phyloP scores from a whole-genome alignment of 2,329 filamentous ascomycete genomes.

The Didymella segeticola region DNA sequence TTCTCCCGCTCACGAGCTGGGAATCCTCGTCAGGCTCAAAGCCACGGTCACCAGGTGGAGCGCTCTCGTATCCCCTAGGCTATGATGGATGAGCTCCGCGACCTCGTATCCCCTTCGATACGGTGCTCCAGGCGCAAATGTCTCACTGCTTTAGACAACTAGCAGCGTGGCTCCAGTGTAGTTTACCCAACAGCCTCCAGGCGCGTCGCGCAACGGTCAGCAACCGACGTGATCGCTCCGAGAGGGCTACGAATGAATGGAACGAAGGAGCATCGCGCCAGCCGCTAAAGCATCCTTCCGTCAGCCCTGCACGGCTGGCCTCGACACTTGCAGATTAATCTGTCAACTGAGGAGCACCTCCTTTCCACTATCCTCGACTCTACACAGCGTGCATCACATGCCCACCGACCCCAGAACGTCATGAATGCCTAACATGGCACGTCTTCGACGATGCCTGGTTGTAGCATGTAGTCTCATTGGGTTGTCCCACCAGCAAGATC shows the following conservation, averaged over 20 bases:
- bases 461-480: conserved; percentile 36
- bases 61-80: conserved; percentile 16
- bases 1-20: conserved; percentile 2
- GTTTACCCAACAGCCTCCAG: conserved; percentile 27
- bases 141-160: conserved; percentile 24
- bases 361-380: conserved; percentile 18
- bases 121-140: conserved; percentile 33
- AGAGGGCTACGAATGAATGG: conserved; percentile 34
- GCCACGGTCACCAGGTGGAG: conserved; percentile 15
- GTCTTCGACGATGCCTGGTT: conserved; percentile 34
- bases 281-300: conserved; percentile 24
- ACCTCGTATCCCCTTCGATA: conserved; percentile 14
- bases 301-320: conserved; percentile 39
- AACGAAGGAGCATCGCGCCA: conserved; percentile 23
- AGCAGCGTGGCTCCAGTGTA: conserved; percentile 34
- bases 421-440: conserved; percentile 44
- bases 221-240: conserved; percentile 24
- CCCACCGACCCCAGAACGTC: conserved; percentile 24
- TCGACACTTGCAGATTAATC: conserved; percentile 21
- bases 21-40: conserved; percentile 1
- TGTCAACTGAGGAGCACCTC: conserved; percentile 15
- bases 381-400: conserved; percentile 26
- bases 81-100: conserved; percentile 2
- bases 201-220: conserved; percentile 37
- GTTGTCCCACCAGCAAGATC: conserved; percentile 52